Base-by-base conservation (phyloP, 306 rosid genomes). In the Cyclanthera cordifolia region DNA sequence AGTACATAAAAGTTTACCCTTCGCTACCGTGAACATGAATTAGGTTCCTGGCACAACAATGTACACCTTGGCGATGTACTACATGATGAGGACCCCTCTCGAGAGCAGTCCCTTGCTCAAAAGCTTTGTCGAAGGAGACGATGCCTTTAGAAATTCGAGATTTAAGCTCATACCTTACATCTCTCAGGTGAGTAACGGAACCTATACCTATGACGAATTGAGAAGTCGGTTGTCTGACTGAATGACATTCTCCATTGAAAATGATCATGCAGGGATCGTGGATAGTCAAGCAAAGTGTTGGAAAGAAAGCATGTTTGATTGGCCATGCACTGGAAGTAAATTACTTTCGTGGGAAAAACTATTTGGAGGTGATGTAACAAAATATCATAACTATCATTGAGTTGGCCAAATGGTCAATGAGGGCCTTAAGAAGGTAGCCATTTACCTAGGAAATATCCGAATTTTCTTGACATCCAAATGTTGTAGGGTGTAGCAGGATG, bases 221-320 rank as follows among this genome's bases (percentile, higher is more conserved):
- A 52, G n/a, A 72, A 57, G 7, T n/a, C 13, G 13, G 70, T 17
- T 4, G 30, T 64, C 6, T 71, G 43, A 37, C 43, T 37, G 43
- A 37, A 6, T 37, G 23, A 0, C 53, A 34, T 73, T 81, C 50
- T 67, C 56, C 10, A 12, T 24, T n/a, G 52, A 6, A 51, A 28
- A 76, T 78, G 47, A 45, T 75, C 75, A 53, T 66, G 51, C 70
- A 88, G 97, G 97, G 97, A 75, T 88, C 96, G 20, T 91, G 97
- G 97, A 91, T 91, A 72, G 97, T 88, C 11, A 91, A 91, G 77
- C 97, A 88, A 74, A 88, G 96, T 79, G 97, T 91, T 57, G 97
- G 96, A 43, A 91, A 85, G 82, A 91, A 88, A 72, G 91, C 97
- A 6, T 91, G 96, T 78, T 85, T 91, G 72, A 20, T 91, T 0